Evolutionary conservation across 306 rosid species (phyloP), one percentile per base, ranked within the genome.

Genomic region (Prunus dulcis): DNA sequence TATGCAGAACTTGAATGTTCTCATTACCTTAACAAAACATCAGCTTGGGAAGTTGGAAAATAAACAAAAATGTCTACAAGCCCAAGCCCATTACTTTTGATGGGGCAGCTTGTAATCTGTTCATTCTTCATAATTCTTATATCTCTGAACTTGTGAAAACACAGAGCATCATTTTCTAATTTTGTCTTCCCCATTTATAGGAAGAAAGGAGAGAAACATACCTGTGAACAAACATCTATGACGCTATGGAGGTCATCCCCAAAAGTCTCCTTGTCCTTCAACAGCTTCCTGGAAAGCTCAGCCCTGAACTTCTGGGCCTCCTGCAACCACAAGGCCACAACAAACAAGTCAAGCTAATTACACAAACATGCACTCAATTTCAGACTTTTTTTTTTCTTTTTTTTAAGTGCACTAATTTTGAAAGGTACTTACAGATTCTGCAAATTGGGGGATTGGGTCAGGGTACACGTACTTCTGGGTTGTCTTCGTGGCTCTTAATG

Each of bases 231-330:
- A 23, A 90, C 86, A 43, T 86, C 88, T 9, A 88, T 47, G 32
- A 88, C 92, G 19, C 72, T 72, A 47, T 55, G 76, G 25, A 93
- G 81, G 46, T 89, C 87, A 56, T 85, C 78, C 18, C 93, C 94
- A 57, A 90, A 93, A 34, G 80, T 89, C 28, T 84, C 88, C 25
- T 57, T 80, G 68, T 89, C 83, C 75, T 80, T 73, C 1, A 71
- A 79, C 12, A 88, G 93, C 89, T 81, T 91, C 64, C 76, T 78
- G 27, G 77, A 55, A 63, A 89, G 85, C 75, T 84, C 85, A 67
- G 69, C 82, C 82, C 68, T 79, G 78, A 93, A 93, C 83, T 86
- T 89, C 67, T 19, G 80, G 46, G 92, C 89, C 79, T 93, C 96
- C 95, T 89, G 79, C 72, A 10, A 30, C 8, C 41, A 34, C 41